Evolutionary conservation across 768 basidiomycete genomes (phyloP), one percentile per base, ranked within the genome.

Genomic region (Udeniomyces megalosporus): DNA sequence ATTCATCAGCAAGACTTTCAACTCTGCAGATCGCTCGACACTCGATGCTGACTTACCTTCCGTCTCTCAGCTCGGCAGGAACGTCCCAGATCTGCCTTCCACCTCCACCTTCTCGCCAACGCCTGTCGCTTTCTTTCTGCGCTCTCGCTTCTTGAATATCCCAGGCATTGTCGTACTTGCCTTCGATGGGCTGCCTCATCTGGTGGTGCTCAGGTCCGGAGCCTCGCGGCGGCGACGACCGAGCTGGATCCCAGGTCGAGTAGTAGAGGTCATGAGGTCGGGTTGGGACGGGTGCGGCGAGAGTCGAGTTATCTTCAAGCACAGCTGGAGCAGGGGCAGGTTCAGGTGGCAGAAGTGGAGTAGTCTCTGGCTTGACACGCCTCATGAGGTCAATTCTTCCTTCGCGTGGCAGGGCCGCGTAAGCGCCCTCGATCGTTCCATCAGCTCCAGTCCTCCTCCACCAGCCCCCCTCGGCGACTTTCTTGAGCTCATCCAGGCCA

Each of bases 341-440:
- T 11, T 54, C 62, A n/a, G 48, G 45, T 14, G 51, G 60, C n/a
- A 52, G 38, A 35, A 44, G 22, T n/a, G 49, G 44, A 38, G 15
- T n/a, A 6, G 49, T n/a, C n/a, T 14, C 20, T 32, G 28, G 50
- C 15, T 4, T 24, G 51, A n/a, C n/a, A n/a, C 81, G 84, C 60
- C 84, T 81, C 78, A 95, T 85, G 68, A 96, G 77, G 70, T 93
- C 89, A 60, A 92, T 78, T 51, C 91, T 83, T 5, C 91, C 91
- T 62, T 88, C 85, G 24, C 95, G 76, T 17, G 92, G 92, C 74
- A 96, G 73, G 55, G 80, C 84, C 60, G 77, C 78, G 71, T 95
- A 96, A 66, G 82, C 79, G 35, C 87, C 88, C 55, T 47, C 26
- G 58, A 49, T 58, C 42, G 50, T 50, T 47, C 64, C 26, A 50